Percentiles rank a stretch among this genome's conserved stretches.
Evolutionary conservation across 169 alveolate species (phyloP).

Genomic region (Cryptosporidium andersoni): DNA sequence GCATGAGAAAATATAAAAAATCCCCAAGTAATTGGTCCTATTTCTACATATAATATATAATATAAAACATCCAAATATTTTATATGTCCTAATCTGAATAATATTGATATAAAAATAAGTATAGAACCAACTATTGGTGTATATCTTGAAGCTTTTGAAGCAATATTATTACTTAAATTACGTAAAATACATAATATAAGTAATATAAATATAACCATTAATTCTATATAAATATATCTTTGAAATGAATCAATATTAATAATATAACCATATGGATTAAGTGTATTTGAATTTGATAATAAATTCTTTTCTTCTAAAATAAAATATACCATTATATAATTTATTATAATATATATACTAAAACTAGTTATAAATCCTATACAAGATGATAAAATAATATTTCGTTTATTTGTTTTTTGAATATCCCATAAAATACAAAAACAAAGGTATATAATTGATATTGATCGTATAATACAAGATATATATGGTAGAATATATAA

Average conservation of each 20-base stretch:
- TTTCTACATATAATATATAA: slow-evolving; percentile 49
- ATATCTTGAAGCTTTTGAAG: slow-evolving; percentile 33
- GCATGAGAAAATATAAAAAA: slow-evolving; percentile 37
- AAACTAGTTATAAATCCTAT: background rate
- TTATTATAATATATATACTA: background rate
- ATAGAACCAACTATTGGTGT: slow-evolving; percentile 55
- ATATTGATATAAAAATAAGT: slow-evolving; percentile 6
- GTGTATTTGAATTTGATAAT: background rate
- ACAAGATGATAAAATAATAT: slow-evolving; percentile 1
- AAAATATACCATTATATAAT: background rate
- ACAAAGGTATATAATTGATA: background rate
- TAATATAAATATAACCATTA: slow-evolving; percentile 6
- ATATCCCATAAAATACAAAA: slow-evolving; percentile 11
- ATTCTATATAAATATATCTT: slow-evolving; percentile 18
- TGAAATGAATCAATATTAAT: background rate
- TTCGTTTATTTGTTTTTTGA: background rate
- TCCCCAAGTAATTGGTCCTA: slow-evolving; percentile 66
- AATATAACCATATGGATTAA: background rate
- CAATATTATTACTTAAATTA: slow-evolving; percentile 1
- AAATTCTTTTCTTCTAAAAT: background rate
- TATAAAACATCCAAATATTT: slow-evolving; percentile 3
- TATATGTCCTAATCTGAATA: slow-evolving; percentile 29
- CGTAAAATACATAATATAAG: slow-evolving; percentile 8
- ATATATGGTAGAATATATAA: slow-evolving; percentile 8
- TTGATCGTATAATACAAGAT: slow-evolving; percentile 37